Base-by-base conservation (phyloP, 2,329 filamentous ascomycete species). In the Colletotrichum incanum region DNA sequence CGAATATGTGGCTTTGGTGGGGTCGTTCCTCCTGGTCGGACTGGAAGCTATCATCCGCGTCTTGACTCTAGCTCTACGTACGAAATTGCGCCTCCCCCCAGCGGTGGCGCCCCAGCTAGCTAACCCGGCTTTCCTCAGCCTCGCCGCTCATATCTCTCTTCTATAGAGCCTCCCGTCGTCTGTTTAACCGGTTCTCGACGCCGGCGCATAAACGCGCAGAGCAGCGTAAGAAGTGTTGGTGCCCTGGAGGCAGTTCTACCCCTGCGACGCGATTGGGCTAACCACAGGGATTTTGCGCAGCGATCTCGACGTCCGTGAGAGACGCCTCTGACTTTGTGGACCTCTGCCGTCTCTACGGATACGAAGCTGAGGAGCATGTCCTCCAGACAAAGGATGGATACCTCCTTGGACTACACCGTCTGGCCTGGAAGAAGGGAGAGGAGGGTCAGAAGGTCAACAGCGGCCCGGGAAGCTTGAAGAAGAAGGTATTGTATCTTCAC, bases 351-450 rank as follows among this genome's bases (percentile, higher is more conserved):
- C 85, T 98, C 16, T 98, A 92, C 82, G 96, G 95, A 58, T 98
- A 98, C 82, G 93, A 94, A 76, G 94, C 96, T 7, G 96, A 99
- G 81, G 96, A 99, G 83, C 96, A 99, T 81, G 92, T 99, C 61
- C 93, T 97, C 14, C 95, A 98, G 82, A 99, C 96, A 2, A 92
- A 91, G 73, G 96, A 99, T 85, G 96, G 96, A 20, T 99, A 97
- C 79, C 86, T 99, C 55, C 89, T 99, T 20, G 96, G 96, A 11
- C 84, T 98, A 70, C 96, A 99, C 82, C 90, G 96, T 9, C 84
- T 99, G 58, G 94, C 93, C 26, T 97, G 93, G 89, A 90, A 89
- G 71, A 93, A 91, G 77, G 94, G 94, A 14, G 94, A 98, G 80
- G 93, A 96, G 79, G 90, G 91, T n/a, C 84, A 87, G 65, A 90